Base-by-base conservation (phyloP, 163 green algal species). In the Dunaliella salina region DNA sequence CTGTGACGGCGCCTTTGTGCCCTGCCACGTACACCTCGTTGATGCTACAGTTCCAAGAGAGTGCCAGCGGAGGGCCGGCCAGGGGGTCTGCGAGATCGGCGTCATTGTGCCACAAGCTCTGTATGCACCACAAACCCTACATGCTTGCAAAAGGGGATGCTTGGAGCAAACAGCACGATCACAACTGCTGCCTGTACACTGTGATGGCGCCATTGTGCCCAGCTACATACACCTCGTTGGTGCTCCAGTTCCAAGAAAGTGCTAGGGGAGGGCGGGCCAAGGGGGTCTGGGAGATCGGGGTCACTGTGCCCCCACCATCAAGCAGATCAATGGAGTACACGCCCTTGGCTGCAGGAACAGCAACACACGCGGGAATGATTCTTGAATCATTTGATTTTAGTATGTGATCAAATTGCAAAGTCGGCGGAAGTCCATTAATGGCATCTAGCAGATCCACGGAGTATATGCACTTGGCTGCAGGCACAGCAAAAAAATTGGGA, bases 171-270 rank as follows among this genome's bases (percentile, higher is more conserved):
- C 63, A 75, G 63, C 63, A 81, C 35, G 11, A 81, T 4, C 30
- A 82, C 30, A 35, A 32, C 15, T 90, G 87, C 85, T 96, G 94
- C 59, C 94, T 93, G 90, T 93, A 98, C 84, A 93, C 90, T 24
- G 81, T 78, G 0, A 93, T 72, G 24, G 69, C 75, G 22, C 90
- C 90, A 18, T 79, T 83, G 30, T 69, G 26, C 0, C 71, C 46
- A n/a, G 80, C 84, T 0, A 86, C 88, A 69, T 93, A 93, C 50
- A 93, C 57, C 82, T 93, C 88, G 35, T 79, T 81, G 26, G 90
- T 93, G 67, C 40, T 67, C 1, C 46, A 79, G 81, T 93, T 93
- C 85, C 87, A 93, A 1, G 46, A 34, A 0, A 91, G 84, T 82
- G 89, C 88, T 0, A 11, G 34, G 71, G 71, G 89, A 0, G 88